Evolutionary conservation across 1,284 basidiomycete species (phyloP), one percentile per base, ranked within the genome.

Genomic region (Puccinia triticina): DNA sequence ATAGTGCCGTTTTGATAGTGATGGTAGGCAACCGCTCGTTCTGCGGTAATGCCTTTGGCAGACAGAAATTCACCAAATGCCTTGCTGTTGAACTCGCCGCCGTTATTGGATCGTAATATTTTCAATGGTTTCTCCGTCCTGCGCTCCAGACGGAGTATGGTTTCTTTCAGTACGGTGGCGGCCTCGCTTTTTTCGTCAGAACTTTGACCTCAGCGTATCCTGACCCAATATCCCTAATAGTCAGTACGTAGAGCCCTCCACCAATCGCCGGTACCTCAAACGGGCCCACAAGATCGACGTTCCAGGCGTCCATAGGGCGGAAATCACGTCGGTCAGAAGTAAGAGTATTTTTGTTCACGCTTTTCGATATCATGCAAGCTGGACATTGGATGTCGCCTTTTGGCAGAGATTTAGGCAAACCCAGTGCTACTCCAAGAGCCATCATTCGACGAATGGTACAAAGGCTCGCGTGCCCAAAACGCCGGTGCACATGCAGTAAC

Each of bases 221-320:
- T 10, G 64, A 67, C 29, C 64, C 64, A 40, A 67, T 16, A 34
- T 69, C 66, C 26, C 40, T 43, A 21, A 46, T 37, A 18, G 66
- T n/a, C 1, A 69, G 14, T 8, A 69, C 29, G 18, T 7, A 69
- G 7, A 18, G 7, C 1, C 66, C 66, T 14, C 66, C 26, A 26
- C 40, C 40, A n/a, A 46, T n/a, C 4, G 37, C 26, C 12, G 40
- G 21, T 12, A 26, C 50, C 26, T 74, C 72, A 57, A 74, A 57
- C 12, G 50, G 72, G n/a, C 72, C 72, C 32, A 74, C 34, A 4
- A 74, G 32, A 40, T 74, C 72, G 3, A 57, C 72, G 14, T 43
- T 11, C 29, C n/a, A 16, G 16, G 50, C n/a, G 4, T 55, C 72
- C 34, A 74, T 12, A 21, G 14, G 5, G 12, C 34, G 14, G 26